Base-by-base conservation (phyloP, 768 basidiomycete species). In the Rhodotorula babjevae region DNA sequence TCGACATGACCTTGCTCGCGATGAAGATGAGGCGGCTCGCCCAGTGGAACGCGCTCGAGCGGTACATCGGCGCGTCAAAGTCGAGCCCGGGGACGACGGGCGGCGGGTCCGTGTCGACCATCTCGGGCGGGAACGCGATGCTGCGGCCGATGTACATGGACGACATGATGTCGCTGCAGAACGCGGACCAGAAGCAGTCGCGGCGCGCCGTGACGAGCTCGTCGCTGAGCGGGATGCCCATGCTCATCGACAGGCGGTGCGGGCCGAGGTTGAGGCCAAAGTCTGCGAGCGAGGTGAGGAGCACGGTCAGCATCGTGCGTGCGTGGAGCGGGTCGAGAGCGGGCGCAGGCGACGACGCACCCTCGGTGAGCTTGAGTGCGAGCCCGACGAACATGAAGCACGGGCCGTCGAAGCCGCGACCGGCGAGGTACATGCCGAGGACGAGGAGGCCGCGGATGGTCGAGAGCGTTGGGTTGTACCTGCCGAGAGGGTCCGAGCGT, bases 31-130 rank as follows among this genome's bases (percentile, higher is more conserved):
- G 58, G 27, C 61, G 53, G 12, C 52, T 31, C 16, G 52, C 3
- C 68, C 71, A 69, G 33, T 71, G 64, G 50, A 75, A 72, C 7
- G 61, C 61, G 19, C 67, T 69, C 11, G 70, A 69, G 33, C 74
- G 70, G 42, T 75, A 66, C 33, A 65, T 55, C n/a, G 63, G 63
- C 36, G 50, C 59, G 31, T 70, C 69, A 27, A 65, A 74, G 47
- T 75, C 74, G 42, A 75, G 16, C 25, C 71, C 74, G 60, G 67
- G 57, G 2, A 63, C 55, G 59, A 75, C 21, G 3, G 56, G 55
- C 25, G 74, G 74, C 2, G 61, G 61, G 15, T 44, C 36, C 31
- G 49, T 29, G 49, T 75, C 74, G 64, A 75, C 60, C 29, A 63
- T 50, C 52, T 73, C 72, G 53, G 67, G 63, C 7, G 63, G 50